Evolutionary conservation across 2,329 filamentous ascomycete species (phyloP).

Genomic region (Nothophoma quercina): DNA sequence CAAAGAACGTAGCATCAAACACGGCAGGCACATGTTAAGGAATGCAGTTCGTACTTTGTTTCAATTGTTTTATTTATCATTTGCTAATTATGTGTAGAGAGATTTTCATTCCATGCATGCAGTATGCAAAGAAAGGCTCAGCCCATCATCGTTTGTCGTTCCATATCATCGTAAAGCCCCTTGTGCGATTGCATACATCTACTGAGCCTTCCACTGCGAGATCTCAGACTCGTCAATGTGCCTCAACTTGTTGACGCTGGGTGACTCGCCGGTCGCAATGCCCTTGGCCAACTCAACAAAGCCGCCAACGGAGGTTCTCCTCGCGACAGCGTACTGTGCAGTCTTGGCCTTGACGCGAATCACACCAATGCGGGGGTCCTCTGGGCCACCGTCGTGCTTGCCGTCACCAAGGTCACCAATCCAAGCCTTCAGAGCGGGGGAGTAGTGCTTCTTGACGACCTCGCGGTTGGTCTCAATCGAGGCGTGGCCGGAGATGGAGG

Average conservation of each 20-base stretch:
- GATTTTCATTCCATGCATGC: neutral
- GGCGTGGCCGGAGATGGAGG: slow-evolving; percentile 79
- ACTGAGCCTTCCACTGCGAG: slow-evolving; percentile 46
- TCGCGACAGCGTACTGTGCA: slow-evolving; percentile 72
- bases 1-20: too few species aligned
- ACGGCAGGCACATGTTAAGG: neutral
- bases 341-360: slow-evolving; percentile 78
- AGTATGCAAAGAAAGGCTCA: neutral
- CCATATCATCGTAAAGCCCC: slow-evolving; percentile 3
- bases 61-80: slow-evolving; percentile 17
- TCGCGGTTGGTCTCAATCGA: slow-evolving; percentile 73
- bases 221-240: slow-evolving; percentile 67
- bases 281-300: slow-evolving; percentile 79
- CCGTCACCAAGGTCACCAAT: slow-evolving; percentile 82
- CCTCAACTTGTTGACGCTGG: slow-evolving; percentile 76
- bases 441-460: slow-evolving; percentile 74
- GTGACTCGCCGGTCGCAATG: slow-evolving; percentile 73
- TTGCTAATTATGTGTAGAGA: slow-evolving; percentile 4
- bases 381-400: slow-evolving; percentile 79
- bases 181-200: slow-evolving; percentile 6
- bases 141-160: neutral
- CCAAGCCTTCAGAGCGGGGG: slow-evolving; percentile 78
- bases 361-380: slow-evolving; percentile 82
- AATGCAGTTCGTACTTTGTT: neutral
- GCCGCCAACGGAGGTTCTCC: slow-evolving; percentile 69